These are phyloP conservation scores for Phylloboletellus chloephorus DNA, from an alignment of 1,284 basidiomycete genomes.

Conservation along the genomic window DNA sequence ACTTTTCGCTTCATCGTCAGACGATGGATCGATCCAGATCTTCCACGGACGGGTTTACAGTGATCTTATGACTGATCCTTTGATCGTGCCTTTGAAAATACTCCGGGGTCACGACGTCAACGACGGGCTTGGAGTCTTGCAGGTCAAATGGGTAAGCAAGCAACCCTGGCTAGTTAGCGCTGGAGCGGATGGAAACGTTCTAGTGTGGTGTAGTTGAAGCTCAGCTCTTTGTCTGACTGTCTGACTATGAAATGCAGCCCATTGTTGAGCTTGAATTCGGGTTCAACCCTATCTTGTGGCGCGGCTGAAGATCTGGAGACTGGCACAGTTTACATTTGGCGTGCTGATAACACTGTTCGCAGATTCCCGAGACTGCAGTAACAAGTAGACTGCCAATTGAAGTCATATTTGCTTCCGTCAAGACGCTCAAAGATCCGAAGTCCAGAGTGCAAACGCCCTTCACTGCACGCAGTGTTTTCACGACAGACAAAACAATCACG, in stretches of 20 bases:
- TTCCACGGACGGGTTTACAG: conserved; percentile 95
- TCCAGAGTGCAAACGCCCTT: too few relatives aligned
- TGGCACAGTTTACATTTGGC: too few relatives aligned
- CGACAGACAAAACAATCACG: not conserved
- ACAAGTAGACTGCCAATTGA: conserved; percentile 1
- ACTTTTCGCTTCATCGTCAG: conserved; percentile 91
- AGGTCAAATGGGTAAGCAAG: conserved; percentile 82
- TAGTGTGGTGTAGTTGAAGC: conserved; percentile 78
- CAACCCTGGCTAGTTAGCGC: conserved; percentile 93
- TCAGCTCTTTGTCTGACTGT: conserved; percentile 27
- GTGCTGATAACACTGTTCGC: too few relatives aligned
- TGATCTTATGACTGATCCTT: conserved; percentile 91
- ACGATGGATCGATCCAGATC: conserved; percentile 95
- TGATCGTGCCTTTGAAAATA: conserved; percentile 97
- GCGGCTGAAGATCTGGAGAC: conserved; percentile 6
- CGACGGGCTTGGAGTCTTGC: conserved; percentile 88
- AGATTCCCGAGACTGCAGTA: too few relatives aligned
- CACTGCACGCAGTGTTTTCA: not conserved
- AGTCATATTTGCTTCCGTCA: conserved; percentile 12
- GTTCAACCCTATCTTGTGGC: conserved; percentile 10
- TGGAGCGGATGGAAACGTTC: conserved; percentile 87
- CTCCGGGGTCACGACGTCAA: conserved; percentile 82
- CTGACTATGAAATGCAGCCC: conserved; percentile 22
- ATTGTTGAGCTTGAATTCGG: conserved; percentile 28
- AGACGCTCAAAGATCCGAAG: conserved; percentile 1